These are phyloP conservation scores for Ogataea hybrid DNA, from an alignment of 1,139 yeast species.

Conservation along the genomic window DNA sequence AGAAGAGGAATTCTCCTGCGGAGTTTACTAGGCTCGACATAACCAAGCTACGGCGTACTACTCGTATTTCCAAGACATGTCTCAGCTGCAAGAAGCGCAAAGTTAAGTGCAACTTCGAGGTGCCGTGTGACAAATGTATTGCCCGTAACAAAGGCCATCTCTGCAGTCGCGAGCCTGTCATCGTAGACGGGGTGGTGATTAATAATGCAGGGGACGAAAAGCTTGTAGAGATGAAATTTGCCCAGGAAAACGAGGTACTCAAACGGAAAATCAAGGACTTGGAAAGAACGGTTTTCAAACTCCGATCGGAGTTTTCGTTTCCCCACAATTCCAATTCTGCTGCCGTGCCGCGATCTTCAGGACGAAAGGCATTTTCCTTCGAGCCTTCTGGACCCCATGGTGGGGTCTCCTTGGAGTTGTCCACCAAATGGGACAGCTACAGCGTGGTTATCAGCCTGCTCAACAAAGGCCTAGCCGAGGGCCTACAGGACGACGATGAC, in stretches of 20 bases:
- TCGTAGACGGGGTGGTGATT: slow-evolving; percentile 29
- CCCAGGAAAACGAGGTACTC: slow-evolving; percentile 30
- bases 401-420: slow-evolving; percentile 1
- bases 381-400: neutral
- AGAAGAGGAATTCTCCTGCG: neutral
- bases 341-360: neutral
- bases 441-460: slow-evolving; percentile 26
- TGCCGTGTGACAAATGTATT: slow-evolving; percentile 36
- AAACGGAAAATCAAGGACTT: slow-evolving; percentile 27
- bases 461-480: slow-evolving; percentile 25
- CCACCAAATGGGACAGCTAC: slow-evolving; percentile 25
- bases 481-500: slow-evolving; percentile 23
- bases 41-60: slow-evolving; percentile 23
- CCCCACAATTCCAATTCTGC: slow-evolving; percentile 3
- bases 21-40: slow-evolving; percentile 11
- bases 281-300: slow-evolving; percentile 22
- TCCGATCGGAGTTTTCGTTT: slow-evolving; percentile 11
- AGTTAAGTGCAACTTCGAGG: slow-evolving; percentile 35
- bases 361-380: neutral
- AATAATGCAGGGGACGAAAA: slow-evolving; percentile 20
- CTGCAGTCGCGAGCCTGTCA: slow-evolving; percentile 30
- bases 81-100: slow-evolving; percentile 31
- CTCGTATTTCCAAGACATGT: slow-evolving; percentile 32
- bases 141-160: slow-evolving; percentile 30
- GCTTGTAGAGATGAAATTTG: slow-evolving; percentile 21